Evolutionary conservation across 2,329 filamentous ascomycete genomes (phyloP).

Genomic region (Penicillium sp.): DNA sequence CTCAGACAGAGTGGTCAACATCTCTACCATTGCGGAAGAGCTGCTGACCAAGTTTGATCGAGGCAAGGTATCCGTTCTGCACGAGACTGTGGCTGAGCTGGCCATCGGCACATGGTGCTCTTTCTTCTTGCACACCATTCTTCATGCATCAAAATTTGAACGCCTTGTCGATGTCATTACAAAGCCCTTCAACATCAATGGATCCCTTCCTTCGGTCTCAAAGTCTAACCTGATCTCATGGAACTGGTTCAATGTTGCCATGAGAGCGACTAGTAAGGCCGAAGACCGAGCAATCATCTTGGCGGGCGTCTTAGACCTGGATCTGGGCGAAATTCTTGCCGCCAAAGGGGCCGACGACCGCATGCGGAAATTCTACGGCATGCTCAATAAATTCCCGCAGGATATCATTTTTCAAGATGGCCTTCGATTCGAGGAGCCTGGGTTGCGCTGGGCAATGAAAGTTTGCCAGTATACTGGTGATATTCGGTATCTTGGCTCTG

Average conservation of each 20-base stretch:
- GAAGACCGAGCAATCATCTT: conserved; percentile 12
- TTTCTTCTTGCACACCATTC: neutral
- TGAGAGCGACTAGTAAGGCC: conserved; percentile 9
- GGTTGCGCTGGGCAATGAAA: conserved; percentile 14
- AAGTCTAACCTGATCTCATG: neutral
- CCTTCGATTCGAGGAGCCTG: conserved; percentile 12
- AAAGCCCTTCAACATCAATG: neutral
- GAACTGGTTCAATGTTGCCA: conserved; percentile 15
- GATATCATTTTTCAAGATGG: conserved; percentile 9
- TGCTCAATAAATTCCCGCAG: neutral
- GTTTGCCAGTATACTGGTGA: conserved; percentile 8
- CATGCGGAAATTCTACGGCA: neutral
- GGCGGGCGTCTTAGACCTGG: conserved; percentile 9
- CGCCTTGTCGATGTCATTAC: neutral
- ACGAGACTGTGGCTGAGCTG: neutral
- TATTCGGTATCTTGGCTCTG: neutral
- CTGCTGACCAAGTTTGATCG: conserved; percentile 10
- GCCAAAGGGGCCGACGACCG: neutral
- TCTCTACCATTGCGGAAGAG: conserved; percentile 13
- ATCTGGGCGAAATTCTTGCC: neutral
- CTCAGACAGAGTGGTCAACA: conserved; percentile 27
- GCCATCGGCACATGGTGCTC: neutral
- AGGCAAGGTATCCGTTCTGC: conserved; percentile 1
- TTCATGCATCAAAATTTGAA: neutral
- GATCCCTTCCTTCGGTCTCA: neutral